Evolutionary conservation across 2,329 filamentous ascomycete genomes (phyloP).

Genomic region (Alternaria gaisen): DNA sequence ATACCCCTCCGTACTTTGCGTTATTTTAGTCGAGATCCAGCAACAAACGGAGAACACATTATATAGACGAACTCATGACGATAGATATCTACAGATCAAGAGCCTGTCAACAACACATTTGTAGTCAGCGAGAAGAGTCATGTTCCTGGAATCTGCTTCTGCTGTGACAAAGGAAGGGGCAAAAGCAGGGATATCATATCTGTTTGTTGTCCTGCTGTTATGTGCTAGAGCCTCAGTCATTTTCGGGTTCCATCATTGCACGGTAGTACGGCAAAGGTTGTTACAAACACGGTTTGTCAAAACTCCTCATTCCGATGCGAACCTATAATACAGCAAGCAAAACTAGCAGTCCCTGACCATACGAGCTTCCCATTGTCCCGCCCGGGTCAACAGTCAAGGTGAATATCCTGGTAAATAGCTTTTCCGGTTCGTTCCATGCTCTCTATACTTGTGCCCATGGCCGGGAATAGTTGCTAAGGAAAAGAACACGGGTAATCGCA

Average conservation of each 20-base stretch:
- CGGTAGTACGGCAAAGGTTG: background rate
- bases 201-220: background rate
- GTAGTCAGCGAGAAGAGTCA: background rate
- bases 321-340: conserved; percentile 48
- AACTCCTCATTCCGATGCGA: conserved; percentile 35
- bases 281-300: background rate
- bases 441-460: conserved; percentile 24
- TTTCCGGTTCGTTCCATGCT: conserved; percentile 26
- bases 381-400: conserved; percentile 21
- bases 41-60: background rate
- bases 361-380: conserved; percentile 9
- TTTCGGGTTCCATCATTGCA: background rate
- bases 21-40: background rate
- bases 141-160: background rate
- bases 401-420: conserved; percentile 29
- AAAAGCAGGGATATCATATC: background rate
- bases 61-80: background rate
- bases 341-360: conserved; percentile 26
- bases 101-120: no score
- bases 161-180: background rate
- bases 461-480: conserved; percentile 14
- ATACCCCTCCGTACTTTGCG: conserved; percentile 14
- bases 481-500: conserved; percentile 14
- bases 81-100: background rate
- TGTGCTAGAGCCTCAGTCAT: background rate